Conservation (phyloP, 768 basidiomycete species). For the Neoboletus magnificus region DNA sequence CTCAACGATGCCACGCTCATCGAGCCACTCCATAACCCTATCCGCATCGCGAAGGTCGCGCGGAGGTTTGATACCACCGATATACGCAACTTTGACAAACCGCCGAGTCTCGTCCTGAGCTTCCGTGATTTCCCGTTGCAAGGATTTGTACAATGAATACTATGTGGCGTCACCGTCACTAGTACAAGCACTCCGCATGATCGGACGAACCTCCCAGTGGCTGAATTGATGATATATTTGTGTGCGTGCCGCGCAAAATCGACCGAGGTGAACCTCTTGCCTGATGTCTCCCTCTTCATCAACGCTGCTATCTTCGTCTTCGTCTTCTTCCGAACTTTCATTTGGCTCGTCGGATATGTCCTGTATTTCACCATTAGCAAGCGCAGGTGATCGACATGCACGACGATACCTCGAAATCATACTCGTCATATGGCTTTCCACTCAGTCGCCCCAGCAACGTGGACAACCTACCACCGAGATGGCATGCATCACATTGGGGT, state of each 20-base stretch:
- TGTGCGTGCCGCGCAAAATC: constrained; percentile 73
- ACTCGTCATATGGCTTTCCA: constrained; percentile 67
- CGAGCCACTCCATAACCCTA: constrained; percentile 78
- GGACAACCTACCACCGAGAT: constrained; percentile 67
- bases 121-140: constrained; percentile 56
- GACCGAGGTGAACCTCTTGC: constrained; percentile 62
- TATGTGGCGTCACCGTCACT: constrained; percentile 29
- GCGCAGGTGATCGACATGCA: not conserved
- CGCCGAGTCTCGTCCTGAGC: constrained; percentile 41
- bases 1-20: constrained; percentile 62
- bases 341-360: constrained; percentile 23
- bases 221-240: constrained; percentile 66
- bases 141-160: constrained; percentile 61
- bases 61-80: constrained; percentile 56
- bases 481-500: constrained; percentile 79
- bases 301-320: not conserved
- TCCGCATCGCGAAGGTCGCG: constrained; percentile 70
- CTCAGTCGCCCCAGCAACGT: constrained; percentile 57
- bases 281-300: constrained; percentile 10
- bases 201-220: constrained; percentile 75
- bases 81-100: constrained; percentile 60
- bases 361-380: constrained; percentile 10
- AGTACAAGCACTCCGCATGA: not conserved
- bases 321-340: constrained; percentile 26
- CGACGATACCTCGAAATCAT: constrained; percentile 59